Conservation (phyloP, 441 rosid genomes). For the Arabidopsis hybrid region DNA sequence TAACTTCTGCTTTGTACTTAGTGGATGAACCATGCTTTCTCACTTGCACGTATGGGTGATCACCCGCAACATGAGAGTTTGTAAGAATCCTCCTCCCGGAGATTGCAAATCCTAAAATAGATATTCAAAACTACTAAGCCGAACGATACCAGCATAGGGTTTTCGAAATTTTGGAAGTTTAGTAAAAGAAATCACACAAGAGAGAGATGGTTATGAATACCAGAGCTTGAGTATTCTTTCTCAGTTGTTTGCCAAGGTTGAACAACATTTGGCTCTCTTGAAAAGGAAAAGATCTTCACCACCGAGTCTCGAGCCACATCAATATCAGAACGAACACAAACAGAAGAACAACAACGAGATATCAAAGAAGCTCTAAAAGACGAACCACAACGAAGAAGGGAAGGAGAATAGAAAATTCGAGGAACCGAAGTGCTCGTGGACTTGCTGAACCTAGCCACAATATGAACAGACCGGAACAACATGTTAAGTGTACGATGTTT, state of each 20-base stretch:
- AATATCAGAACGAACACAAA: background rate
- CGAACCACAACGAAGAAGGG: background rate
- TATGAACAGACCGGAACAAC: background rate
- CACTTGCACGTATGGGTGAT: conserved; percentile 54
- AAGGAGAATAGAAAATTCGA: background rate
- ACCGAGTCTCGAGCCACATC: background rate
- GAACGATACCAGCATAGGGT: background rate
- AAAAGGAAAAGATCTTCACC: conserved; percentile 8
- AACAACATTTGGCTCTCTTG: background rate
- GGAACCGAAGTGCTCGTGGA: background rate
- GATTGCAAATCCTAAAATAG: conserved; percentile 26
- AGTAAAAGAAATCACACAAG: no score
- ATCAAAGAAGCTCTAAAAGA: background rate
- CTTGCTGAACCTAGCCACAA: background rate
- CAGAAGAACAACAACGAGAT: background rate
- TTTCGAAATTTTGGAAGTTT: no score
- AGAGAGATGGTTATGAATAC: background rate
- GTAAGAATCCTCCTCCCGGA: conserved; percentile 57
- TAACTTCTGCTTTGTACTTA: conserved; percentile 61
- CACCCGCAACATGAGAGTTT: conserved; percentile 43
- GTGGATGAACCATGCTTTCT: conserved; percentile 76
- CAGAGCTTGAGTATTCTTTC: background rate
- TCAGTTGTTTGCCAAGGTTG: conserved; percentile 3
- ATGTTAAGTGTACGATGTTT: background rate
- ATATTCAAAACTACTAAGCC: background rate